Percentiles rank a stretch among this genome's conserved stretches.
Evolutionary conservation across 2,329 filamentous ascomycete genomes (phyloP).

Genomic region (Rhinocladiella similis): DNA sequence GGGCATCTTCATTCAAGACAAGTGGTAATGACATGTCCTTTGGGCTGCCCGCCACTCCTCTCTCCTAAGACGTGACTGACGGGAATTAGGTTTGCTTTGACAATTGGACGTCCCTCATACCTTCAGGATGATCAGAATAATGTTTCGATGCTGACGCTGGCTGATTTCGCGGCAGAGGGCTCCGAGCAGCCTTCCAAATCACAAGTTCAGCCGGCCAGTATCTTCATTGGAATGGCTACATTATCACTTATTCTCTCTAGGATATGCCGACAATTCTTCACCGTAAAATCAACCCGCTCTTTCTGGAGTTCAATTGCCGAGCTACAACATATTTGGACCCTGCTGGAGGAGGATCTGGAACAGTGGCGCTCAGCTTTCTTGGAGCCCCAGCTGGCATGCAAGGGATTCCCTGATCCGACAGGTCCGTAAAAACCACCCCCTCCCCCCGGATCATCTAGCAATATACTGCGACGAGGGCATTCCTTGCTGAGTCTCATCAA

Average conservation of each 20-base stretch:
- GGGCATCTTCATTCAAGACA: neutral
- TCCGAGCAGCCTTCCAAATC: neutral
- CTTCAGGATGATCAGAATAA: neutral
- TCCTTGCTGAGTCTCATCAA: neutral
- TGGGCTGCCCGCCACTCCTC: neutral
- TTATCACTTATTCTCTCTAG: neutral
- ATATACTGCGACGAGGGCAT: neutral
- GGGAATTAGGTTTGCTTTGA: neutral
- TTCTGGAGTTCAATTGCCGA: neutral
- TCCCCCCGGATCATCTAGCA: neutral
- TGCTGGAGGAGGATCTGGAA: neutral
- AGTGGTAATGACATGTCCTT: neutral
- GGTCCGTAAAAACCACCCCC: neutral
- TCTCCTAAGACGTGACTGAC: too few species aligned
- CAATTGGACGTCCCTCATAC: neutral
- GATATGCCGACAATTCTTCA: neutral
- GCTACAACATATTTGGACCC: neutral
- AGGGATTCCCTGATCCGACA: neutral
- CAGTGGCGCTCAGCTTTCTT: neutral
- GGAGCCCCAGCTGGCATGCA: neutral
- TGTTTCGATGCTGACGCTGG: neutral
- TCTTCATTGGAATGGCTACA: neutral
- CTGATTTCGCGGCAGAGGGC: neutral
- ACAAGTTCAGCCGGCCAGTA: neutral
- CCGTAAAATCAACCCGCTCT: neutral